Conservation (phyloP, 441 rosid species). For the Heliophila coronopifolia region DNA sequence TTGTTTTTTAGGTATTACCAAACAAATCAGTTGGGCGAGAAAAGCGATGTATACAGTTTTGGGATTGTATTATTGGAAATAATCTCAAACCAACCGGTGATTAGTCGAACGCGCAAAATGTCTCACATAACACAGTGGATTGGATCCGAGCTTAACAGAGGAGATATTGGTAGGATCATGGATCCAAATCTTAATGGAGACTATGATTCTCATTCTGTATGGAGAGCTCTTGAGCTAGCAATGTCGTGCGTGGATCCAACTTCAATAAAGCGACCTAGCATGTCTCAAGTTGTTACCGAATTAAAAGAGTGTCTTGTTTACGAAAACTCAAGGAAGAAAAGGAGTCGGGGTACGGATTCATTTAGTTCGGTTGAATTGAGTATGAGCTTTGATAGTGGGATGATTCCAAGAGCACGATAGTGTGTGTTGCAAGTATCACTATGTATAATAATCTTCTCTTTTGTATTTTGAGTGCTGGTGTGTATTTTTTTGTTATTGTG, state of each 20-base stretch:
- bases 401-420: slow-evolving; percentile 10
- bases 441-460: too few species aligned
- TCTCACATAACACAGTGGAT: slow-evolving; percentile 12
- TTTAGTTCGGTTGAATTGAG: background rate
- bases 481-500: too few species aligned
- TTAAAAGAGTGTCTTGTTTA: slow-evolving; percentile 12
- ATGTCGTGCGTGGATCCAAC: slow-evolving; percentile 13
- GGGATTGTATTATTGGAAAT: slow-evolving; percentile 32
- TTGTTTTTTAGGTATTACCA: slow-evolving; percentile 16
- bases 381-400: background rate
- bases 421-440: too few species aligned
- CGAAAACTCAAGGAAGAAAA: background rate
- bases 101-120: slow-evolving; percentile 12
- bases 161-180: slow-evolving; percentile 11
- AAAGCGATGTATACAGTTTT: slow-evolving; percentile 36
- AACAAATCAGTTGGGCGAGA: slow-evolving; percentile 26
- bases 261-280: slow-evolving; percentile 6
- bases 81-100: slow-evolving; percentile 22
- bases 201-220: slow-evolving; percentile 7
- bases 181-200: slow-evolving; percentile 11
- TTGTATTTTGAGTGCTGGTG: too few species aligned
- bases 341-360: background rate
- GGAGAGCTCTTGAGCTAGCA: slow-evolving; percentile 11
- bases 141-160: slow-evolving; percentile 12
- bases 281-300: slow-evolving; percentile 10